These are phyloP conservation scores for Trichothecium roseum DNA, from an alignment of 2,329 filamentous ascomycete genomes.

Conservation along the genomic window DNA sequence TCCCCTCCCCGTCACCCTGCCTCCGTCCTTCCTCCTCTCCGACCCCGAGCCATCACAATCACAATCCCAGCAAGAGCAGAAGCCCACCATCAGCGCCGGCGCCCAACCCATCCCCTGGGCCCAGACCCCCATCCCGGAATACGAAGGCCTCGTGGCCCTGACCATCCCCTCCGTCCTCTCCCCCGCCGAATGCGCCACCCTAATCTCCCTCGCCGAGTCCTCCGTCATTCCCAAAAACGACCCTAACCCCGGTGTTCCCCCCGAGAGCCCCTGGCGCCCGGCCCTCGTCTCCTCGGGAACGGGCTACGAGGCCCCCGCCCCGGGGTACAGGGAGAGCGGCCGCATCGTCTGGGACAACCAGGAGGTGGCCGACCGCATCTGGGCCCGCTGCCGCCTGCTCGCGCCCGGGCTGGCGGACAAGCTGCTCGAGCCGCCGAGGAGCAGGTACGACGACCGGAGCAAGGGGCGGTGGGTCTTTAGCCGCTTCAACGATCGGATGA, in stretches of 20 bases:
- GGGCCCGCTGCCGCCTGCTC: conserved; percentile 40
- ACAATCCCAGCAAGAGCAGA: too few relatives aligned
- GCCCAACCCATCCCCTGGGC: conserved; percentile 42
- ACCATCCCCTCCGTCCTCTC: conserved; percentile 50
- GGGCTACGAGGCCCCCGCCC: conserved; percentile 46
- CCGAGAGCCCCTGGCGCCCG: conserved; percentile 44
- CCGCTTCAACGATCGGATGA: conserved; percentile 60
- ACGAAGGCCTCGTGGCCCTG: conserved; percentile 42
- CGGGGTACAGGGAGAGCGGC: conserved; percentile 57
- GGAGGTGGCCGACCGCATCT: conserved; percentile 51
- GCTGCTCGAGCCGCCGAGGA: conserved; percentile 15
- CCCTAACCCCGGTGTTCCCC: conserved; percentile 5
- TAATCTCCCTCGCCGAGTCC: conserved; percentile 41
- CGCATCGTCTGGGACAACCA: conserved; percentile 65
- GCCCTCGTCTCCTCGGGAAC: conserved; percentile 58
- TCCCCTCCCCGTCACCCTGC: too few relatives aligned
- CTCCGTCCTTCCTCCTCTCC: too few relatives aligned
- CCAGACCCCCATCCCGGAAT: conserved; percentile 36
- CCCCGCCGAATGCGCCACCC: conserved; percentile 44
- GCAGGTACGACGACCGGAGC: conserved; percentile 11
- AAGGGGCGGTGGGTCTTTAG: conserved; percentile 28
- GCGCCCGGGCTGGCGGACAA: conserved; percentile 29
- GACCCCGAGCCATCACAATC: too few relatives aligned
- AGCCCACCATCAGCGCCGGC: too few relatives aligned
- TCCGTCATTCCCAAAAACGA: conserved; percentile 26